phyloP scores from a whole-genome alignment of 2,329 filamentous ascomycete genomes.

The Trematosphaeria pertusa region DNA sequence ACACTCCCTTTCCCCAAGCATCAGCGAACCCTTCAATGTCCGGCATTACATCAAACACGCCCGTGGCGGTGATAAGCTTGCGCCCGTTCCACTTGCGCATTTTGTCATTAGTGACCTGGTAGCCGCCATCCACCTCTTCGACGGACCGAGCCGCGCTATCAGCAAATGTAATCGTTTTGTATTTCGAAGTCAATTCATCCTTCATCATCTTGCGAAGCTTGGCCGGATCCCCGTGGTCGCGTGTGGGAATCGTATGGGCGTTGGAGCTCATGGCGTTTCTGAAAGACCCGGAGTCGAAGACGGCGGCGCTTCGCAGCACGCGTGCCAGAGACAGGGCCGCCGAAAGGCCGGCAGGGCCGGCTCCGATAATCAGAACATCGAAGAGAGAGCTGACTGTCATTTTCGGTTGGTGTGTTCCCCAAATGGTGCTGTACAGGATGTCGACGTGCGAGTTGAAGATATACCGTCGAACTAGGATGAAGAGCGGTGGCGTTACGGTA shows the following conservation, averaged over 20 bases:
- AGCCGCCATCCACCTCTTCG: constrained; percentile 29
- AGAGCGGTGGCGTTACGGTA: too few relatives aligned
- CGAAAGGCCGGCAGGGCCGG: constrained; percentile 52
- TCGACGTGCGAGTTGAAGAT: too few relatives aligned
- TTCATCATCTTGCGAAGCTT: constrained; percentile 41
- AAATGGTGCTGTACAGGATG: too few relatives aligned
- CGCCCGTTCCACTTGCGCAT: constrained; percentile 54
- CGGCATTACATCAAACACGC: constrained; percentile 58
- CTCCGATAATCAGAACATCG: constrained; percentile 36
- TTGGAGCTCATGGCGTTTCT: constrained; percentile 46
- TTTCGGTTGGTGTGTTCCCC: too few relatives aligned
- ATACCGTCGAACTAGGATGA: too few relatives aligned
- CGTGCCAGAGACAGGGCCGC: constrained; percentile 45
- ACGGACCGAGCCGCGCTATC: too few relatives aligned
- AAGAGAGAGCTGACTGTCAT: too few relatives aligned
- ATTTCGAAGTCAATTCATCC: constrained; percentile 31
- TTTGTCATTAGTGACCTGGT: constrained; percentile 46
- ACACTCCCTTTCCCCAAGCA: constrained; percentile 7
- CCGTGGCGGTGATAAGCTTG: constrained; percentile 62
- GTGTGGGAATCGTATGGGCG: constrained; percentile 52
- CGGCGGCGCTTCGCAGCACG: constrained; percentile 42
- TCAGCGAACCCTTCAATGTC: constrained; percentile 54
- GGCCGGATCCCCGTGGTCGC: constrained; percentile 44
- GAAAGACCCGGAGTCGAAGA: constrained; percentile 50
- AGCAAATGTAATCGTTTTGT: constrained; percentile 18